Base-by-base conservation (phyloP, 805 yeast genomes). In the Kazachstania viticola region DNA sequence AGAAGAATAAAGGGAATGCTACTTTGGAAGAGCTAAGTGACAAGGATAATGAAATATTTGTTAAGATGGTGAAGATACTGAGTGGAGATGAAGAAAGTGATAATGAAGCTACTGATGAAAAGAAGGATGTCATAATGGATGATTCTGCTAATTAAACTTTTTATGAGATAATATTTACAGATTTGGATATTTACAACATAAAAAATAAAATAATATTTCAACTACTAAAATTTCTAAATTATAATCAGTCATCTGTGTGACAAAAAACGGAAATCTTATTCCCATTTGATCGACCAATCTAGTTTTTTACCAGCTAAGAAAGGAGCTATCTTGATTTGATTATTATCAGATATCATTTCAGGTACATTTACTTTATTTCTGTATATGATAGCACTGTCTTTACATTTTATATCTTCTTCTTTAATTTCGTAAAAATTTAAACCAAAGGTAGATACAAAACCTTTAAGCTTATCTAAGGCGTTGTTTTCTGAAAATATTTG, bases 261-360 rank as follows among this genome's bases (percentile, higher is more conserved):
- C 22, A 19, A 8, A 7, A 19, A 19, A 8, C 22, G 9, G 22
- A 19, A n/a, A n/a, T n/a, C 11, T 11, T 19, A 30, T 14, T 29
- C 55, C 96, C 96, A 87, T 56, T 78, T 80, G 4, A 73, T 69
- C 8, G 72, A 56, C 84, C 93, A 88, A 21, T 64, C 49, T 30
- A 88, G 65, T 34, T 64, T 67, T 32, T 79, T 74, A 13, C 94
- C 95, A 6, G 95, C 85, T 44, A 65, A 68, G 67, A 88, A 88
- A 7, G 96, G 97, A 13, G 84, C 88, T 21, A 80, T 76, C 11
- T 64, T 69, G 18, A 71, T 49, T 3, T 61, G 65, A 19, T 65
- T 56, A 11, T 60, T 63, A 39, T 56, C 62, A 4, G 61, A 48
- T 29, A 78, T 60, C 1, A 64, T 45, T 24, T 74, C 75, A 1